Conservation (phyloP, 768 basidiomycete species). For the Amanita rimosa region DNA sequence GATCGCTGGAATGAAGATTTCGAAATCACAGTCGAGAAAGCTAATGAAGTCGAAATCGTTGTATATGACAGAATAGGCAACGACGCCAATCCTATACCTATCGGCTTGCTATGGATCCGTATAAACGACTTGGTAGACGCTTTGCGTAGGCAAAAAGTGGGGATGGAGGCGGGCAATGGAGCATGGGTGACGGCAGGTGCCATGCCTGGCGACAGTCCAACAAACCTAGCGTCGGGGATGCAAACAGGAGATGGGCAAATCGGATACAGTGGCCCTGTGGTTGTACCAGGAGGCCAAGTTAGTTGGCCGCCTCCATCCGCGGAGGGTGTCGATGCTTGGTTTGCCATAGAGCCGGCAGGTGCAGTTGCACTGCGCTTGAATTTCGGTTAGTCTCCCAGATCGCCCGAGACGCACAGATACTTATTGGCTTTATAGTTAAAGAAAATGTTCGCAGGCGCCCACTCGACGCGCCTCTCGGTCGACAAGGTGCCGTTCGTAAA, state of each 20-base stretch:
- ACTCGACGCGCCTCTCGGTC: conserved; percentile 83
- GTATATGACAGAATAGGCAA: conserved; percentile 87
- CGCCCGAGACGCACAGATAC: conserved; percentile 7
- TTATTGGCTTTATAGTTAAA: conserved; percentile 55
- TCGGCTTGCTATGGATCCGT: conserved; percentile 91
- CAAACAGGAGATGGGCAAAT: conserved; percentile 33
- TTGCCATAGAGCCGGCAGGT: conserved; percentile 95
- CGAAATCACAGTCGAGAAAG: conserved; percentile 93
- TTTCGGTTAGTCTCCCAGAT: conserved; percentile 57
- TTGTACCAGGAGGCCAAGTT: conserved; percentile 14
- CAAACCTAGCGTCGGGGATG: conserved; percentile 17
- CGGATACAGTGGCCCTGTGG: conserved; percentile 30
- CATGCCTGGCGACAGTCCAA: conserved; percentile 54
- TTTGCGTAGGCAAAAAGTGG: conserved; percentile 83
- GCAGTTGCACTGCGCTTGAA: conserved; percentile 81
- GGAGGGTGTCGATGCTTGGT: conserved; percentile 96
- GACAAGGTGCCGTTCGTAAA: conserved; percentile 96
- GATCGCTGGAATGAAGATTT: conserved; percentile 99
- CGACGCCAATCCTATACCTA: conserved; percentile 74
- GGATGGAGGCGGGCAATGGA: conserved; percentile 74
- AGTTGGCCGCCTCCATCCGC: conserved; percentile 17
- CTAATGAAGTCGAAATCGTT: conserved; percentile 95
- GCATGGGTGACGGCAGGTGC: conserved; percentile 96
- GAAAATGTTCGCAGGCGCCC: conserved; percentile 95
- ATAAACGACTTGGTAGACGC: conserved; percentile 93